These are phyloP conservation scores for Hypoxylon sp. DNA, from an alignment of 2,329 filamentous ascomycete genomes.

Conservation along the genomic window DNA sequence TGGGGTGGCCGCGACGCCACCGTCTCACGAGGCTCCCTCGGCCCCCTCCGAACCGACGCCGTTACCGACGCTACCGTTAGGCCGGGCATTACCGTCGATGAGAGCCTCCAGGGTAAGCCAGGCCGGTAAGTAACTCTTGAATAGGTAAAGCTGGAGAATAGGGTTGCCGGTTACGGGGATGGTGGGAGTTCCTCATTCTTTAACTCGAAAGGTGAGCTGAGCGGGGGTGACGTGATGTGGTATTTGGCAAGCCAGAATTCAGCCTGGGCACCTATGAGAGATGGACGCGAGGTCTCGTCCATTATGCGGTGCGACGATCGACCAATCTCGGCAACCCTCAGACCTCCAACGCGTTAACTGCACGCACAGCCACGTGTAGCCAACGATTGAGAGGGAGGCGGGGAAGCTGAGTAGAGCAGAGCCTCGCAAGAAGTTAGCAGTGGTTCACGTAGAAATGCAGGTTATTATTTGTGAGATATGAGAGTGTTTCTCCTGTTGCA, in stretches of 20 bases:
- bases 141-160: conserved; percentile 13
- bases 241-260: conserved; percentile 35
- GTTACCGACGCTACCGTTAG: conserved; percentile 30
- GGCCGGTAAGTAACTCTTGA: conserved; percentile 3
- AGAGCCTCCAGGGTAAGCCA: conserved; percentile 4
- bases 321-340: conserved; percentile 34
- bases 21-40: conserved; percentile 20
- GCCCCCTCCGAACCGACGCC: conserved; percentile 24
- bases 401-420: conserved; percentile 20
- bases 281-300: conserved; percentile 33
- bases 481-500: neutral
- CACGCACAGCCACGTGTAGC: conserved; percentile 44
- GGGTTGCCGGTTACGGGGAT: neutral
- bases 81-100: conserved; percentile 35
- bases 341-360: conserved; percentile 34
- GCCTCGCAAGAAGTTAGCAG: conserved; percentile 18
- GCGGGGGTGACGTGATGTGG: conserved; percentile 34
- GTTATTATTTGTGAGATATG: neutral
- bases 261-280: conserved; percentile 42
- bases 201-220: conserved; percentile 18
- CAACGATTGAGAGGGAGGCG: conserved; percentile 29
- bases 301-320: conserved; percentile 15
- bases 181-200: conserved; percentile 15
- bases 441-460: neutral
- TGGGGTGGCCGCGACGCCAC: conserved; percentile 11